Base-by-base conservation (phyloP, 208 protist species). In the Borovskyia barvae region DNA sequence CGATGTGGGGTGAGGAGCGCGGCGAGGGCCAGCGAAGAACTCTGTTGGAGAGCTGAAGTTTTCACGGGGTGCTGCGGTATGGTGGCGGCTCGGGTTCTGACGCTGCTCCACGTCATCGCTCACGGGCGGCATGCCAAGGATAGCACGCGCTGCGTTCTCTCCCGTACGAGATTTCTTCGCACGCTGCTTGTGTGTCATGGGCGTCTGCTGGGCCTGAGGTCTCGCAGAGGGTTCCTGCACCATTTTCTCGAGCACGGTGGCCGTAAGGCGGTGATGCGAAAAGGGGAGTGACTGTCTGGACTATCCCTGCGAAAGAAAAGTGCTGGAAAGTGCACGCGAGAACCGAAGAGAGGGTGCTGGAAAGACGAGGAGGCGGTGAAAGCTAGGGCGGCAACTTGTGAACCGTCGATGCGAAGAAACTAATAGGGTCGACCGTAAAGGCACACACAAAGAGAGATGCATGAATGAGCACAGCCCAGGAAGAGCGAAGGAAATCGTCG, bases 11-110 rank as follows among this genome's bases (percentile, higher is more conserved):
- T 77, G 72, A 47, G 77, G 77, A n/a, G 87, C 78, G 41, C 82
- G 70, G 45, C 52, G 60, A 0, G 87, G 87, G 9, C 87, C 87
- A n/a, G 62, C 67, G 35, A 80, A 63, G 66, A 93, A 84, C 65
- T 93, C 87, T 2, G 67, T 58, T 14, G 86, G 67, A 29, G 59
- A 69, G 41, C 32, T 60, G 80, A 58, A 89, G 64, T 72, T 77
- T 48, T 35, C 29, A 36, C 51, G 52, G 2, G 36, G 45, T 12
- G 11, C 25, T 22, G 19, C 20, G 43, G 26, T 42, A 37, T 40
- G 59, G 77, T 48, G 70, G 52, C 52, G 75, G 66, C 41, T 72
- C 36, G 29, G 20, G 51, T 42, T 71, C 46, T 24, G 52, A 19
- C 43, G 66, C 39, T 29, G 22, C 46, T 72, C 59, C 1, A 45